A percentile compares a stretch with the other conserved stretches of the same genome.
Conservation (phyloP, 441 rosid genomes). For the Gossypium aridum region DNA sequence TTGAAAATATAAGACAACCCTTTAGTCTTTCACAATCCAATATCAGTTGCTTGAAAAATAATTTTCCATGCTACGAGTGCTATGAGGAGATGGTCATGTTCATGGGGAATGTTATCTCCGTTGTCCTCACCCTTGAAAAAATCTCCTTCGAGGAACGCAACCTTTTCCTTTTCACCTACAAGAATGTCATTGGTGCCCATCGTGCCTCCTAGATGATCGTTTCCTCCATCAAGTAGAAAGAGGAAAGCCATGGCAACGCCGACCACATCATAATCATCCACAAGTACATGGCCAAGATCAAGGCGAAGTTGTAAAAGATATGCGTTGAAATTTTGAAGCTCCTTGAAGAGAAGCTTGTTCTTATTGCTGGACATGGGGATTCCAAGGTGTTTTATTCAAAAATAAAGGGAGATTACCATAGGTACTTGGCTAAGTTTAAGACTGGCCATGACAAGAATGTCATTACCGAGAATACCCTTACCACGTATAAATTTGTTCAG, state of each 20-base stretch:
- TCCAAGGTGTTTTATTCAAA: constrained; percentile 70
- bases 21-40: no score
- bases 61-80: no score
- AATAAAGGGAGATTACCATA: no score
- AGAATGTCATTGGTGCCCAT: constrained; percentile 28
- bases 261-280: constrained; percentile 46
- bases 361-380: constrained; percentile 42
- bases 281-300: constrained; percentile 59
- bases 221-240: constrained; percentile 71
- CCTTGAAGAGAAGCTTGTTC: constrained; percentile 26
- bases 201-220: constrained; percentile 70
- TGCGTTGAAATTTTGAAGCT: constrained; percentile 47
- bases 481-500: constrained; percentile 52
- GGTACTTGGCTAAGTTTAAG: constrained; percentile 29
- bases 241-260: constrained; percentile 54
- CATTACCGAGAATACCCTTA: constrained; percentile 62
- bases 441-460: constrained; percentile 53
- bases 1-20: no score
- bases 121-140: constrained; percentile 26
- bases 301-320: constrained; percentile 51
- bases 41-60: no score
- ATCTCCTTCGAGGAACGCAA: constrained; percentile 66
- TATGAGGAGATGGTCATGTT: constrained; percentile 10
- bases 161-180: constrained; percentile 48
- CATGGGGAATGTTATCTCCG: constrained; percentile 51